Conservation (phyloP, 768 basidiomycete genomes). For the Pleurotus platypus region DNA sequence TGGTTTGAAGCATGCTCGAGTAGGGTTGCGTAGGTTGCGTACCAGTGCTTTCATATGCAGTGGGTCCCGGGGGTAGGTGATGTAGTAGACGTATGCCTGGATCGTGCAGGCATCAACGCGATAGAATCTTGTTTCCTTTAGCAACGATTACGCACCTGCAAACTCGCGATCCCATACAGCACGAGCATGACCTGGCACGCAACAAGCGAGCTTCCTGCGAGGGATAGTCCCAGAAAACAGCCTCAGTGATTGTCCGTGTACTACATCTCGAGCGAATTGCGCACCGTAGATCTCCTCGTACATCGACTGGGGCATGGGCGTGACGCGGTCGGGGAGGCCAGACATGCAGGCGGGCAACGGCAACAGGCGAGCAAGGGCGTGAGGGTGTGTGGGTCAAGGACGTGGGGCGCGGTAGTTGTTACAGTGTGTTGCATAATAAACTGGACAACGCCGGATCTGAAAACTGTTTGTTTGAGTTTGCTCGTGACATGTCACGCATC, state of each 20-base stretch:
- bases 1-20: no score
- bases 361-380: no score
- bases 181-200: conserved; percentile 1
- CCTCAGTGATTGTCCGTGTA: not conserved
- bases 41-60: not conserved
- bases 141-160: not conserved
- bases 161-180: conserved; percentile 4
- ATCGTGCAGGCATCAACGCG: not conserved
- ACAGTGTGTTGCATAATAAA: no score
- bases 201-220: conserved; percentile 1
- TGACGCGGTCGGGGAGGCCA: conserved; percentile 6
- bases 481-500: no score
- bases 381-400: no score
- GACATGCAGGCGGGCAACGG: not conserved
- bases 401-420: no score
- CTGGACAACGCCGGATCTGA: no score
- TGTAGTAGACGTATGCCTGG: not conserved
- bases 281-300: conserved; percentile 3
- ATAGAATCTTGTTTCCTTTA: no score
- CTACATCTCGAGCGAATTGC: not conserved
- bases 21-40: not conserved
- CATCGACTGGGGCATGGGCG: not conserved
- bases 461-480: no score
- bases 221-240: not conserved
- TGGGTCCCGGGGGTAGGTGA: not conserved